phyloP scores from a whole-genome alignment of 495 filamentous ascomycete genomes.

The Penicillium canescens region DNA sequence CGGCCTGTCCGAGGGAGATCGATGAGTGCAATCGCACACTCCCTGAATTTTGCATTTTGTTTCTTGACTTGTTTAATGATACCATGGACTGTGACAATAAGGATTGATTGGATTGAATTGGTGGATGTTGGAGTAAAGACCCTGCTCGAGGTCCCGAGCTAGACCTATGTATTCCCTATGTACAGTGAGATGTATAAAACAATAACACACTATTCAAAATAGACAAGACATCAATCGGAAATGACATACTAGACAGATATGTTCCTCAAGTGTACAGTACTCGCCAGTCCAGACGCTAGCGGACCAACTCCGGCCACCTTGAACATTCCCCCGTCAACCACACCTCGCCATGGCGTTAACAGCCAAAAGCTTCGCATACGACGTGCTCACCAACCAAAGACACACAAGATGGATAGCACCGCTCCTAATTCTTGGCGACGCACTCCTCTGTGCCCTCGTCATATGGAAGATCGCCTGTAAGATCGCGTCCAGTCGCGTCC shows the following conservation, averaged over 20 bases:
- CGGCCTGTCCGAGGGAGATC: slow-evolving; percentile 11
- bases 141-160: slow-evolving; percentile 8
- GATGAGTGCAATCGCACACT: slow-evolving; percentile 3
- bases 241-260: too few species aligned
- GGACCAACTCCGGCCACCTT: slow-evolving; percentile 16
- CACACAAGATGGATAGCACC: slow-evolving; percentile 66
- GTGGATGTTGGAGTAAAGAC: slow-evolving; percentile 9
- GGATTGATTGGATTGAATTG: slow-evolving; percentile 7
- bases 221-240: neutral
- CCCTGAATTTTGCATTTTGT: slow-evolving; percentile 13
- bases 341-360: slow-evolving; percentile 27
- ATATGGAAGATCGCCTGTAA: slow-evolving; percentile 88
- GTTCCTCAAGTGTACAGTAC: too few species aligned
- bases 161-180: slow-evolving; percentile 10
- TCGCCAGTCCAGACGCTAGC: neutral
- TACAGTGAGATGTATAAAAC: slow-evolving; percentile 15
- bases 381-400: slow-evolving; percentile 48
- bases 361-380: slow-evolving; percentile 16
- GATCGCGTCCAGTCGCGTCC: slow-evolving; percentile 21
- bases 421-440: slow-evolving; percentile 71
- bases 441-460: slow-evolving; percentile 68
- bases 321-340: slow-evolving; percentile 13
- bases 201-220: neutral
- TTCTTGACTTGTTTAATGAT: slow-evolving; percentile 27
- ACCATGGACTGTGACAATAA: slow-evolving; percentile 25